A percentile compares a stretch with the other conserved stretches of the same genome.
Evolutionary conservation across 768 basidiomycete genomes (phyloP).

Genomic region (Ramaria rubella): DNA sequence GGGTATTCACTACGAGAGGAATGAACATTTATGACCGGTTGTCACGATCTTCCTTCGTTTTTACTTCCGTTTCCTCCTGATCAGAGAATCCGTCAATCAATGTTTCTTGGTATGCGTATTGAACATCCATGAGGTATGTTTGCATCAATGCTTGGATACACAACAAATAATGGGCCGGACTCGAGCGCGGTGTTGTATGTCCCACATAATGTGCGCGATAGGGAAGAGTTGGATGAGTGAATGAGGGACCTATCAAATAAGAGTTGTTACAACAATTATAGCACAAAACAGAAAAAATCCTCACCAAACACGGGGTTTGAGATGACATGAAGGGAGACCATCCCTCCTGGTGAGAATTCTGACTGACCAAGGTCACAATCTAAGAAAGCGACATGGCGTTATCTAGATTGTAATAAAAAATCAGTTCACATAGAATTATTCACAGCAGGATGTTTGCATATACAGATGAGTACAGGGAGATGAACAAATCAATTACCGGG

Average conservation of each 20-base stretch:
- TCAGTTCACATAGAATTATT: conserved; percentile 1
- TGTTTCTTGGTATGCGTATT: conserved; percentile 32
- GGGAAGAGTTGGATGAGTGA: conserved; percentile 74
- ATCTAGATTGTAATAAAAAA: conserved; percentile 35
- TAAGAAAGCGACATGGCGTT: conserved; percentile 78
- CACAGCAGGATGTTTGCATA: not conserved
- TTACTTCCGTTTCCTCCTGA: conserved; percentile 15
- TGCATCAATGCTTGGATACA: conserved; percentile 62
- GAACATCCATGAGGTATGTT: conserved; percentile 62
- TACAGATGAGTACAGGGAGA: not conserved
- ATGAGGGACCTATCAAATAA: conserved; percentile 65
- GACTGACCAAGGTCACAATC: conserved; percentile 96
- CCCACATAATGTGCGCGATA: conserved; percentile 77
- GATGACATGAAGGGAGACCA: conserved; percentile 73
- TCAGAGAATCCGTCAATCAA: conserved; percentile 12
- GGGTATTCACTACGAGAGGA: conserved; percentile 89
- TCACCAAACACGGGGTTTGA: conserved; percentile 66
- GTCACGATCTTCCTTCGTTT: conserved; percentile 15
- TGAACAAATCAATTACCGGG: conserved; percentile 36
- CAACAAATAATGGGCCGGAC: conserved; percentile 69
- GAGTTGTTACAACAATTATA: not conserved
- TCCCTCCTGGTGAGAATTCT: conserved; percentile 84
- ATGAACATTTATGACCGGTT: conserved; percentile 48
- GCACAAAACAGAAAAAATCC: conserved; percentile 14
- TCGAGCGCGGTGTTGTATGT: conserved; percentile 65